phyloP scores from a whole-genome alignment of 148 eudicot species.

The Nepenthes mirabilis region DNA sequence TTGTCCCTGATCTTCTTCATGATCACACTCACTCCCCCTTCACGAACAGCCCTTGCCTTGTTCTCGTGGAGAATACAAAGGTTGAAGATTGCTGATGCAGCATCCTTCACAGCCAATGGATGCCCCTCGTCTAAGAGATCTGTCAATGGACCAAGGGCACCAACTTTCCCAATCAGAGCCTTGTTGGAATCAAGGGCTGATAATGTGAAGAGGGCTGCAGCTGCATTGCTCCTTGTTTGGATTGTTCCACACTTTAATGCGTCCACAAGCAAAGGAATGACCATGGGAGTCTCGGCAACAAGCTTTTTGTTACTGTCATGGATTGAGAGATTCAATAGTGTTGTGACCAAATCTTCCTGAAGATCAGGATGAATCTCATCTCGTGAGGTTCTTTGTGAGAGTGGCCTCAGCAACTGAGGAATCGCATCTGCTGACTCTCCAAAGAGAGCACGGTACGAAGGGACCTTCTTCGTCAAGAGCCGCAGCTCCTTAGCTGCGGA shows the following conservation, averaged over 20 bases:
- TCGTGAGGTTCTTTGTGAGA: constrained; percentile 12
- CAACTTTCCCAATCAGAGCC: constrained; percentile 62
- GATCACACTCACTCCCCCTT: constrained; percentile 73
- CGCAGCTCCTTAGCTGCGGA: constrained; percentile 79
- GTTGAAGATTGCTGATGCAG: constrained; percentile 79
- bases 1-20: constrained; percentile 41
- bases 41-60: constrained; percentile 60
- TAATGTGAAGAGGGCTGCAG: constrained; percentile 86
- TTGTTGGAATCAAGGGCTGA: constrained; percentile 91
- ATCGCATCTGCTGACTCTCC: constrained; percentile 53
- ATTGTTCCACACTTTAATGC: constrained; percentile 51
- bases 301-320: constrained; percentile 87
- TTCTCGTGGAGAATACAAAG: constrained; percentile 82
- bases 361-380: constrained; percentile 34
- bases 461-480: constrained; percentile 56
- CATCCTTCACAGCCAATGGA: constrained; percentile 71
- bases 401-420: constrained; percentile 45
- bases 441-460: constrained; percentile 73
- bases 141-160: constrained; percentile 57
- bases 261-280: constrained; percentile 48
- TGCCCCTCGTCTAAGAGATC: constrained; percentile 68
- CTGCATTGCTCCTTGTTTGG: constrained; percentile 75
- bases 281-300: constrained; percentile 74
- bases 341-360: constrained; percentile 81
- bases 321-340: constrained; percentile 76